Conservation (phyloP, 495 filamentous ascomycete species). For the Cercophora newfieldiana region DNA sequence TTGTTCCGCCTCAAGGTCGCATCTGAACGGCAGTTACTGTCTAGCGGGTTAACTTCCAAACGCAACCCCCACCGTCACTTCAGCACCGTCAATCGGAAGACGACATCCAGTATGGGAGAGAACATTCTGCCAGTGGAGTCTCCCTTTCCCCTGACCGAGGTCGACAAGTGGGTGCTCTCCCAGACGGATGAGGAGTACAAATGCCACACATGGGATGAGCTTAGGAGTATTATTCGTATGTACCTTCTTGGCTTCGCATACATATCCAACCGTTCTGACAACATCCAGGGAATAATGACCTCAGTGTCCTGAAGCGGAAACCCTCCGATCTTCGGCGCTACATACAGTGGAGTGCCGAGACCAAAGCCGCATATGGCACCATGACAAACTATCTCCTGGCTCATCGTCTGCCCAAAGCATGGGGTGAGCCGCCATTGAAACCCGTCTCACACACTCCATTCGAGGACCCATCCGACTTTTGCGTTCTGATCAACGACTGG, state of each 20-base stretch:
- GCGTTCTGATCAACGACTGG: constrained; percentile 86
- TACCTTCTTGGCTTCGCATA: background rate
- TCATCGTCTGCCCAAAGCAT: constrained; percentile 63
- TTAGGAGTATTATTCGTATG: constrained; percentile 66
- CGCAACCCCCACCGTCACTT: background rate
- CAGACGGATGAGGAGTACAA: constrained; percentile 69
- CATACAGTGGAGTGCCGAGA: constrained; percentile 71
- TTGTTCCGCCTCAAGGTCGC: constrained; percentile 4
- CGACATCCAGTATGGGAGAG: constrained; percentile 28
- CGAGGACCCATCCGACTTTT: constrained; percentile 67
- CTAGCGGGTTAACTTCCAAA: background rate
- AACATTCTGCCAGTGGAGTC: constrained; percentile 31
- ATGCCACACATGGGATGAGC: constrained; percentile 67
- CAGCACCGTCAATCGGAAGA: constrained; percentile 2
- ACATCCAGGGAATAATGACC: constrained; percentile 61
- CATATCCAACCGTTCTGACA: background rate
- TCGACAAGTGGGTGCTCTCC: constrained; percentile 65
- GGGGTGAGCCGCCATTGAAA: constrained; percentile 59
- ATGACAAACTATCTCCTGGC: constrained; percentile 75
- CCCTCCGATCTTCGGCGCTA: constrained; percentile 85
- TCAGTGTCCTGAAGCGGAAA: constrained; percentile 73
- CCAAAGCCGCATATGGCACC: constrained; percentile 69
- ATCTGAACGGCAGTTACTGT: background rate
- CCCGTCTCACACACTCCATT: constrained; percentile 62
- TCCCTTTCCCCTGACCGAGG: constrained; percentile 65